Conservation (phyloP, 805 yeast species). For the Pichia deserticola region DNA sequence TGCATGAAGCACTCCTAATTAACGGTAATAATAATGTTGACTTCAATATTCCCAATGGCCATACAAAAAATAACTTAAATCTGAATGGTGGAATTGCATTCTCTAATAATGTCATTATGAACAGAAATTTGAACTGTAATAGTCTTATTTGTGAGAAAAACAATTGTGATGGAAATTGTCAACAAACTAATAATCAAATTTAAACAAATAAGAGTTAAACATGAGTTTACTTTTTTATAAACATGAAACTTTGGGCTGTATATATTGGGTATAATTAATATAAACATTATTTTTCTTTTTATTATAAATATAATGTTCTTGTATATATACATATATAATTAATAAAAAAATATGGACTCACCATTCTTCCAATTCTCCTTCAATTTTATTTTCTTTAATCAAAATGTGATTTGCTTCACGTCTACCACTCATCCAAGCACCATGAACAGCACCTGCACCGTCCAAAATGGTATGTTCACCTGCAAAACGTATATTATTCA, state of each 20-base stretch:
- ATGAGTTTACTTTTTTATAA: too few species aligned
- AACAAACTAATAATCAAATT: too few species aligned
- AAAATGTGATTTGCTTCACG: slow-evolving; percentile 25
- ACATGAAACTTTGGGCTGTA: too few species aligned
- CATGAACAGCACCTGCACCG: slow-evolving; percentile 90
- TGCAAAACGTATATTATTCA: slow-evolving; percentile 65
- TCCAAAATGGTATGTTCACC: slow-evolving; percentile 86
- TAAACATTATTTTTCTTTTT: too few species aligned
- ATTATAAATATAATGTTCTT: too few species aligned
- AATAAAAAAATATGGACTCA: background rate
- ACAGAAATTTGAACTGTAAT: background rate
- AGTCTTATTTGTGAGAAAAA: background rate
- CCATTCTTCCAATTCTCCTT: slow-evolving; percentile 33
- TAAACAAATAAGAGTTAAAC: too few species aligned
- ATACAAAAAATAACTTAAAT: too few species aligned
- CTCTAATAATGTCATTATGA: too few species aligned
- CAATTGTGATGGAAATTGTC: background rate
- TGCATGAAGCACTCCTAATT: background rate
- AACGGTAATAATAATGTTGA: too few species aligned
- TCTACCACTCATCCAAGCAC: slow-evolving; percentile 69
- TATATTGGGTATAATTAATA: too few species aligned
- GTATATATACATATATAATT: background rate
- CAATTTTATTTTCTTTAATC: slow-evolving; percentile 16
- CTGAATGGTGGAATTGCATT: too few species aligned
- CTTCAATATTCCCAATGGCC: too few species aligned